A percentile compares a stretch with the other conserved stretches of the same genome.
These are phyloP conservation scores for Neocatenulostroma microsporum DNA, from an alignment of 2,329 filamentous ascomycete species.

Conservation along the genomic window DNA sequence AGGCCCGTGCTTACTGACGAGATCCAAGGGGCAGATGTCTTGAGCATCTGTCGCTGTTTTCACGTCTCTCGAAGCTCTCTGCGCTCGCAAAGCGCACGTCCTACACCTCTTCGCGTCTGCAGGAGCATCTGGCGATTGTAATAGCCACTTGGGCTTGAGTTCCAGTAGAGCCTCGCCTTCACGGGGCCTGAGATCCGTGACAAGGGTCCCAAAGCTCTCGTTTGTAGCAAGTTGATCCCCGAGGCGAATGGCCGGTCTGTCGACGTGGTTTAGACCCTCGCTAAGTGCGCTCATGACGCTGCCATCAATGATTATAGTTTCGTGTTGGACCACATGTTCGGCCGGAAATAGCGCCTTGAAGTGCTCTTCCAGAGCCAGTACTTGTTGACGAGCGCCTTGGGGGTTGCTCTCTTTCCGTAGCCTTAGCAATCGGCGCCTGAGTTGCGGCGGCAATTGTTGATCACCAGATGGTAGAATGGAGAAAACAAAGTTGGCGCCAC, in stretches of 20 bases:
- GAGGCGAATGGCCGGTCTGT: too few relatives aligned
- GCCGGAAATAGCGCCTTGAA: constrained; percentile 25
- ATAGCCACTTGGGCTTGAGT: constrained; percentile 44
- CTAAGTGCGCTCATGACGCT: too few relatives aligned
- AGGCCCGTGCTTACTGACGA: constrained; percentile 27
- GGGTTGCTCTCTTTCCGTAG: constrained; percentile 27
- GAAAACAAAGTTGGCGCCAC: constrained; percentile 32
- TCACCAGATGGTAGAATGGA: constrained; percentile 13
- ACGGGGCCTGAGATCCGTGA: constrained; percentile 30
- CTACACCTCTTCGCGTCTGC: constrained; percentile 34
- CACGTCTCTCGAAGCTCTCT: constrained; percentile 19
- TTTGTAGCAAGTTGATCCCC: constrained; percentile 1
- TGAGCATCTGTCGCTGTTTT: constrained; percentile 26
- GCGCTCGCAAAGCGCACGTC: constrained; percentile 39
- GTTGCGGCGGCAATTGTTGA: constrained; percentile 10
- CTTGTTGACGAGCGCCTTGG: constrained; percentile 21
- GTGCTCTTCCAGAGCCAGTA: constrained; percentile 17
- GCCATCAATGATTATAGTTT: constrained; percentile 19
- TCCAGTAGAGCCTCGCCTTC: constrained; percentile 28
- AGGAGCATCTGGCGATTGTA: constrained; percentile 40
- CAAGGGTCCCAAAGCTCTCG: constrained; percentile 25
- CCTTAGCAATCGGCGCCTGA: constrained; percentile 24
- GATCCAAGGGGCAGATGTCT: constrained; percentile 33
- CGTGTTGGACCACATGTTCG: constrained; percentile 25
- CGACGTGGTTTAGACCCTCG: too few relatives aligned